Percentiles rank a stretch among this genome's conserved stretches.
Conservation (phyloP, 2,329 filamentous ascomycete species). For the Curvularia sp. region DNA sequence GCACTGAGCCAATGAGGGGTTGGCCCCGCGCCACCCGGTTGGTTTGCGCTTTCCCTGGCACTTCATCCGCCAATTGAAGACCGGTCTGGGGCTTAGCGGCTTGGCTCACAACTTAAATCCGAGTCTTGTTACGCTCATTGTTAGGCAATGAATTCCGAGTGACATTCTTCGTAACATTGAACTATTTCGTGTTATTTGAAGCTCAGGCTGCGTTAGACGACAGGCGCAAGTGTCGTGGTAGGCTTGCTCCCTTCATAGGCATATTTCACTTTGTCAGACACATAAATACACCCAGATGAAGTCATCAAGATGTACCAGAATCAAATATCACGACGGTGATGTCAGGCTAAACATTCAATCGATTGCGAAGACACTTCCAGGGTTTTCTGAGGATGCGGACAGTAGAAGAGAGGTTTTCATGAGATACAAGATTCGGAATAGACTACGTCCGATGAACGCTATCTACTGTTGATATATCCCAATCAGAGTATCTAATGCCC, state of each 20-base stretch:
- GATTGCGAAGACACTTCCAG: not conserved
- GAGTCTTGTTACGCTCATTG: not conserved
- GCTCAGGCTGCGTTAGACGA: not conserved
- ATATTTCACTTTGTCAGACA: not conserved
- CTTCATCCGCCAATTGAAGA: not conserved
- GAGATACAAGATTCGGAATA: not conserved
- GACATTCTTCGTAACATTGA: not conserved
- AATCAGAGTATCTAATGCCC: not conserved
- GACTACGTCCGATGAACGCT: not conserved
- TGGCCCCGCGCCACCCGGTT: slow-evolving; percentile 12
- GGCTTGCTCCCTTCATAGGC: not conserved
- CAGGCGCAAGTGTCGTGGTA: not conserved
- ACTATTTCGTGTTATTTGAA: not conserved
- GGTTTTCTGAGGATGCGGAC: not conserved
- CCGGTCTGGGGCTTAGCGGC: not conserved
- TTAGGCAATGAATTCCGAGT: not conserved
- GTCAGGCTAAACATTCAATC: not conserved
- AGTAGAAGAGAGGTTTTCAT: not conserved
- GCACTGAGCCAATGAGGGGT: slow-evolving; percentile 10
- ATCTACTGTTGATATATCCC: not conserved
- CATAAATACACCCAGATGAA: not conserved
- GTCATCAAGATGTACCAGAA: not conserved
- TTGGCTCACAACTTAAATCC: not conserved
- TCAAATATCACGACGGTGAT: not conserved
- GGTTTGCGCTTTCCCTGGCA: slow-evolving; percentile 5